phyloP scores from a whole-genome alignment of 495 filamentous ascomycete species.

The Ramalina peruviana region DNA sequence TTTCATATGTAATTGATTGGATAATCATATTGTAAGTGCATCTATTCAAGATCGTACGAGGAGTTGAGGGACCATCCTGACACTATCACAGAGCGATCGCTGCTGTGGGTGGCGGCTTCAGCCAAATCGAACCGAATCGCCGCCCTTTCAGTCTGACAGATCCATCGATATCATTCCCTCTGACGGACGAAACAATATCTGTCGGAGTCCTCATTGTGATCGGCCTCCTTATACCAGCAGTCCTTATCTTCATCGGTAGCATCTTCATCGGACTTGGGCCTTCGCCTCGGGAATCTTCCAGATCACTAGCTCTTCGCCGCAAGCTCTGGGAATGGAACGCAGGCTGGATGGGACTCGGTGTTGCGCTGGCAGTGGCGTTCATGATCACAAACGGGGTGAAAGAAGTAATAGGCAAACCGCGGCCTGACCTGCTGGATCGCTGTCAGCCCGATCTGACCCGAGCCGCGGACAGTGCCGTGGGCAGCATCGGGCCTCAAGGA shows the following conservation, averaged over 20 bases:
- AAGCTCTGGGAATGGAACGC: conserved; percentile 54
- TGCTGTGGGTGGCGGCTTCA: conserved; percentile 33
- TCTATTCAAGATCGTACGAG: conserved; percentile 21
- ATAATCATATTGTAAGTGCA: conserved; percentile 34
- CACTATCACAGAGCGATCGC: conserved; percentile 25
- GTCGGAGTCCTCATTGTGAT: conserved; percentile 34
- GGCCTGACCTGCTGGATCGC: conserved; percentile 48
- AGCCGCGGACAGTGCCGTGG: conserved; percentile 29
- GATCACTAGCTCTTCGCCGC: conserved; percentile 19
- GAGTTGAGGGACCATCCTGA: neutral
- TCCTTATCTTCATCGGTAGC: conserved; percentile 34
- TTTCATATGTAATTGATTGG: conserved; percentile 42
- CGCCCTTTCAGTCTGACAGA: conserved; percentile 38
- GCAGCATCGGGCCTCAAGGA: conserved; percentile 34
- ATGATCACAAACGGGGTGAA: conserved; percentile 50
- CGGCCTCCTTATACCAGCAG: conserved; percentile 36
- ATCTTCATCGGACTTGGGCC: conserved; percentile 37
- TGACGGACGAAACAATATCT: conserved; percentile 39
- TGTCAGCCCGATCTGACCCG: conserved; percentile 42
- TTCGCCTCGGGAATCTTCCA: conserved; percentile 5
- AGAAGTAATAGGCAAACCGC: conserved; percentile 46
- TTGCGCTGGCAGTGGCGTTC: conserved; percentile 40
- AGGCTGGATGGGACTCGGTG: conserved; percentile 47
- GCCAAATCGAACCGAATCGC: conserved; percentile 26
- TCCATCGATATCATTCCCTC: conserved; percentile 43